phyloP scores from a whole-genome alignment of 2,329 filamentous ascomycete genomes.

The Fusarium lateritium region DNA sequence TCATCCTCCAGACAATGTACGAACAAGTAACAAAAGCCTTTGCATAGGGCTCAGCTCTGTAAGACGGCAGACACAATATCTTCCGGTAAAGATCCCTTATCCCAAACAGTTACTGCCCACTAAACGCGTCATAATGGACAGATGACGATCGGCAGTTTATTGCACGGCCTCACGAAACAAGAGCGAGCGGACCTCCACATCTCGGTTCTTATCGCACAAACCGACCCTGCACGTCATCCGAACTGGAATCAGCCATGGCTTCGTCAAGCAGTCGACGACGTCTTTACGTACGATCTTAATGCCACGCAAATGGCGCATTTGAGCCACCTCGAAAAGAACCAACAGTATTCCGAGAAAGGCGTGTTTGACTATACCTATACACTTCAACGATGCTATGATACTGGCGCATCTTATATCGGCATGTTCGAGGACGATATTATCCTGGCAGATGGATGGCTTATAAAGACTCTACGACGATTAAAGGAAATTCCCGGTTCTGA shows the following conservation, averaged over 20 bases:
- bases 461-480: neutral
- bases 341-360: slow-evolving; percentile 22
- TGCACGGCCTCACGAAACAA: slow-evolving; percentile 13
- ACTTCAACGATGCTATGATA: slow-evolving; percentile 18
- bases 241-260: slow-evolving; percentile 27
- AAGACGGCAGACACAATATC: slow-evolving; percentile 25
- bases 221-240: slow-evolving; percentile 17
- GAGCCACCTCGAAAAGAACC: neutral
- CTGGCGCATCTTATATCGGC: slow-evolving; percentile 15
- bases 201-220: slow-evolving; percentile 25
- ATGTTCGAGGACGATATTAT: slow-evolving; percentile 30
- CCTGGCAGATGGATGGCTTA: slow-evolving; percentile 19
- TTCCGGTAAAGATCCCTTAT: neutral
- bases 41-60: slow-evolving; percentile 25
- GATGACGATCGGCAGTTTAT: slow-evolving; percentile 26
- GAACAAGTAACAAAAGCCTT: slow-evolving; percentile 6
- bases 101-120: rapidly evolving
- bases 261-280: slow-evolving; percentile 11
- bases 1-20: neutral
- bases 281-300: slow-evolving; percentile 15
- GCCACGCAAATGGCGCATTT: neutral
- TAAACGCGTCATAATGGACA: neutral
- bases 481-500: neutral
- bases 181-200: slow-evolving; percentile 24
- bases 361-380: slow-evolving; percentile 17